Evolutionary conservation across 495 filamentous ascomycete genomes (phyloP), one percentile per base, ranked within the genome.

Genomic region (Cetradonia linearis): DNA sequence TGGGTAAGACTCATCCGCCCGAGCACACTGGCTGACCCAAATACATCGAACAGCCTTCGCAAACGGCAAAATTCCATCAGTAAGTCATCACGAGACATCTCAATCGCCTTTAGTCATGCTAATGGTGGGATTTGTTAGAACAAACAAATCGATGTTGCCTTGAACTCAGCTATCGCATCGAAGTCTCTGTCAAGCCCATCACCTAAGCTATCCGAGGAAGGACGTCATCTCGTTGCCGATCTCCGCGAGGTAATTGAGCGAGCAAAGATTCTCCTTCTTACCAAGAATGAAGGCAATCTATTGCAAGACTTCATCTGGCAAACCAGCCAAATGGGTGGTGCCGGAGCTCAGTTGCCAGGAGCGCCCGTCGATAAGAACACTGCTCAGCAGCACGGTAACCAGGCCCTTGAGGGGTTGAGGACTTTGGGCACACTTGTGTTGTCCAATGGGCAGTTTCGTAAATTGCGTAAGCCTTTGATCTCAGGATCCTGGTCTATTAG

Each of bases 291-390:
- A 34, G 93, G 91, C 63, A 88, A 98, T 66, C 73, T 96, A 30
- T 73, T 98, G 11, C 93, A 98, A 66, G 94, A 97, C 62, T 97
- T 97, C 72, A 89, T 96, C 76, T 98, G 86, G 85, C 85, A 94
- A 66, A 89, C 91, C 2, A 81, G 89, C 68, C 81, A 87, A 40
- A 82, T 95, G 40, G 52, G 52, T 9, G 70, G 67, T 47, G 85
- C 77, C 56, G 71, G 81, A 54, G 77, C 85, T 10, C 68, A 75
- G 58, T 70, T 74, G 31, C 89, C 89, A 2, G 72, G 72, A 55
- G 78, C 83, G 2, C 86, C 91, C 0, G 65, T 96, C 50, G 78
- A 82, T 66, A 93, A 87, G 74, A 83, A 86, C 0, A 78, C 78
- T 5, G 87, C 86, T 5, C 79, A 86, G 70, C 87, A 91, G 66